Percentiles rank a stretch among this genome's conserved stretches.
Evolutionary conservation across 495 filamentous ascomycete genomes (phyloP).

Genomic region (Friedmanniomyces endolithicus): DNA sequence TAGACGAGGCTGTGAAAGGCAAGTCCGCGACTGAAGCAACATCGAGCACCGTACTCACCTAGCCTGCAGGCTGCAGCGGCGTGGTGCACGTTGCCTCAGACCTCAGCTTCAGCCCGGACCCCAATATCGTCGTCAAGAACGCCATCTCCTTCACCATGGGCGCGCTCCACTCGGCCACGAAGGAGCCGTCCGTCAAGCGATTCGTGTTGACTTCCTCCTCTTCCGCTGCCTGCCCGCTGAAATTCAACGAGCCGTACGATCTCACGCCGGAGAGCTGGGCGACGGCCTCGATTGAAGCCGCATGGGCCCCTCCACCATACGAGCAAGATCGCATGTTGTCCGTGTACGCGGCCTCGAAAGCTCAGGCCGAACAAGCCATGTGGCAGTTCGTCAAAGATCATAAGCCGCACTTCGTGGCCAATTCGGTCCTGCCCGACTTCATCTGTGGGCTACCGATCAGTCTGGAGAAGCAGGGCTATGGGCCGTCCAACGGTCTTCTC

Average conservation of each 20-base stretch:
- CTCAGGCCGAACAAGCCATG: conserved; percentile 11
- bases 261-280: conserved; percentile 25
- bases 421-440: conserved; percentile 2
- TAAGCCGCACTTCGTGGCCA: conserved; percentile 8
- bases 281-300: conserved; percentile 30
- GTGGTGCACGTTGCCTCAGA: conserved; percentile 4
- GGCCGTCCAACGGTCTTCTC: neutral
- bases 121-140: conserved; percentile 1
- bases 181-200: conserved; percentile 34
- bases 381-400: conserved; percentile 20
- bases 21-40: neutral
- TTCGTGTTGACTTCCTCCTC: conserved; percentile 44
- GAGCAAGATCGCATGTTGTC: conserved; percentile 21
- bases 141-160: conserved; percentile 26
- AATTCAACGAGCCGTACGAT: neutral
- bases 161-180: conserved; percentile 35
- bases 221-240: conserved; percentile 1
- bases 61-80: neutral
- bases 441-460: neutral
- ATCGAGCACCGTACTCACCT: neutral
- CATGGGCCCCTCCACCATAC: conserved; percentile 33
- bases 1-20: conserved; percentile 27
- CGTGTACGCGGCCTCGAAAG: conserved; percentile 20
- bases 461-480: conserved; percentile 4
- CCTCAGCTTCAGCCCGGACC: neutral